Conservation (phyloP, 768 basidiomycete genomes). For the Kwoniella dejecticola region DNA sequence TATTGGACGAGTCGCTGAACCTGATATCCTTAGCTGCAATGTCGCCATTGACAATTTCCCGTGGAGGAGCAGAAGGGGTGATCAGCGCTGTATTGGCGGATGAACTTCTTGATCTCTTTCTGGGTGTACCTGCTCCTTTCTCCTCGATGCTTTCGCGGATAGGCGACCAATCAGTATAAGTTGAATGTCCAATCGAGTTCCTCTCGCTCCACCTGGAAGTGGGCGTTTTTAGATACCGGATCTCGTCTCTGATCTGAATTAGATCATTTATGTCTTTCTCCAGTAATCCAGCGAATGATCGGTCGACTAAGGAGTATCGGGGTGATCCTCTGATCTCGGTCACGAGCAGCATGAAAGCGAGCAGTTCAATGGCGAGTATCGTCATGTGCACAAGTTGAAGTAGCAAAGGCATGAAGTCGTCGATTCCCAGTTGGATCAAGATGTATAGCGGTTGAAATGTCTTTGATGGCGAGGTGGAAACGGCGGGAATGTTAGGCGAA, state of each 20-base stretch:
- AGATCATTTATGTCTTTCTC: constrained; percentile 13
- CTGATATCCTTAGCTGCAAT: neutral
- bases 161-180: neutral
- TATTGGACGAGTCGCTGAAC: neutral
- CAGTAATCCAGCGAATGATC: constrained; percentile 2
- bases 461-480: neutral
- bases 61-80: neutral
- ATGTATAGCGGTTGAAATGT: neutral
- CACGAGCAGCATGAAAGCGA: neutral
- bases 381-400: neutral
- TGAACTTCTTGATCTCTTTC: constrained; percentile 3
- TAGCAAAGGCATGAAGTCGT: neutral
- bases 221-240: neutral
- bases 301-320: neutral
- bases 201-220: neutral
- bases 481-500: neutral
- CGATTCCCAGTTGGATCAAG: neutral
- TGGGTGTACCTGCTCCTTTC: neutral
- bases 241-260: constrained; percentile 2
- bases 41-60: neutral
- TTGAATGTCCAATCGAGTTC: neutral
- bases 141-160: neutral
- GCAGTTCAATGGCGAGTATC: neutral
- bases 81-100: neutral
- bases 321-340: constrained; percentile 4